Base-by-base conservation (phyloP, 2,329 filamentous ascomycete genomes). In the Cercospora zeina region DNA sequence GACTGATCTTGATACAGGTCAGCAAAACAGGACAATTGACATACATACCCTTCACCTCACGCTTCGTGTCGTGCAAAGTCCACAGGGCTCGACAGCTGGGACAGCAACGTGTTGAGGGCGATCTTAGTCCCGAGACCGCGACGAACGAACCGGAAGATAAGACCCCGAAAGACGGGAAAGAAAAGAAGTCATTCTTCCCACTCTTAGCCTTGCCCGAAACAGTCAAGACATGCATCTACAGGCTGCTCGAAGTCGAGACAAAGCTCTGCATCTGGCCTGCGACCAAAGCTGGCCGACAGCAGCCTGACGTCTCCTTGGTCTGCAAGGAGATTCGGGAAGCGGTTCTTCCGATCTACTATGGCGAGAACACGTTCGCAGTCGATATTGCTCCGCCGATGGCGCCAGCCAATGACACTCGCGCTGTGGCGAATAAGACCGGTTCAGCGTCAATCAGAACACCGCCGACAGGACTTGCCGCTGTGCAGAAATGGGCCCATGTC, bases 241-340 rank as follows among this genome's bases (percentile, higher is more conserved):
- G 54, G 10, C 39, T 62, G 7, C 64, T 53, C 0, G 69, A 72
- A 2, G 64, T 71, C 7, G 65, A 71, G 11, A 55, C 34, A 5
- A 62, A 57, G 13, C 39, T 56, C 53, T 70, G 68, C 57, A 54
- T 71, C 33, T 67, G 63, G 33, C 69, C 69, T 1, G 63, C 62
- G 2, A 55, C 42, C 6, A 24, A 13, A 5, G 61, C 49, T 0
- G 69, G 64, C 8, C 39, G 60, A 1, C 67, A 71, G 33, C 71
- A 73, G 57, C 69, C 71, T 9, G 71, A 71, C 50, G 37, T 72
- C 10, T 65, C 67, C 0, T 69, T 71, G 65, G 66, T 66, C 1
- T 62, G 54, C 21, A 61, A 56, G 11, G 59, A 67, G 34, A 58
- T 72, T n/a, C 63, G 71, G 0, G 39, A 47, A 5, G 70, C 71